A percentile compares a stretch with the other conserved stretches of the same genome.
phyloP scores from a whole-genome alignment of 345 rosid species.

The Eucalyptus polyanthemos region DNA sequence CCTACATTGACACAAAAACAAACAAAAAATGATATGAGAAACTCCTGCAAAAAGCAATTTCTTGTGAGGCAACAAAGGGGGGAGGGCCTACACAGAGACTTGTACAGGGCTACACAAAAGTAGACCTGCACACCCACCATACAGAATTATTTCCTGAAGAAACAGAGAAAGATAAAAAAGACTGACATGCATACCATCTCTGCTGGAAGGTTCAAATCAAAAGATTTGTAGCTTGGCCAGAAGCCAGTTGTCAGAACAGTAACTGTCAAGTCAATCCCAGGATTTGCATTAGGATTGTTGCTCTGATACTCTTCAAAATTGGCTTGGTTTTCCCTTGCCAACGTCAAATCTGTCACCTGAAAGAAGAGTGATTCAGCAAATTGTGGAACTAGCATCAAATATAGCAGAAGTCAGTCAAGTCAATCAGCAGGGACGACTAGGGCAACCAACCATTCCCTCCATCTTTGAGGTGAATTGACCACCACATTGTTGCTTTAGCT shows the following conservation, averaged over 20 bases:
- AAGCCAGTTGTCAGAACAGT: constrained; percentile 68
- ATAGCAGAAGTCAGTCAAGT: background rate
- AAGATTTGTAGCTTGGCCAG: constrained; percentile 75
- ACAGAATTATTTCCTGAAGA: background rate
- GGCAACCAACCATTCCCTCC: constrained; percentile 65
- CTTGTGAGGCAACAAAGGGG: background rate
- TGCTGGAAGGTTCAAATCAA: constrained; percentile 53
- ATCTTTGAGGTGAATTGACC: constrained; percentile 77
- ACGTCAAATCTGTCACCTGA: constrained; percentile 61
- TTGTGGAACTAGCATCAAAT: background rate
- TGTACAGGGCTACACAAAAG: background rate
- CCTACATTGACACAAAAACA: constrained; percentile 9
- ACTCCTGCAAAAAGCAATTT: background rate
- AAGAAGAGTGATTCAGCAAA: background rate
- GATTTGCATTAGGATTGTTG: constrained; percentile 26
- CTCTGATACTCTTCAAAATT: constrained; percentile 48
- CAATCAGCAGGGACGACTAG: background rate
- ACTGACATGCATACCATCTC: constrained; percentile 35
- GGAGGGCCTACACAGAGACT: background rate
- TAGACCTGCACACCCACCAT: background rate
- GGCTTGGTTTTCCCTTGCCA: constrained; percentile 63
- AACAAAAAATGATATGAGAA: background rate
- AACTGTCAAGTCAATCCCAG: constrained; percentile 54
- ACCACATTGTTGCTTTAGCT: constrained; percentile 70
- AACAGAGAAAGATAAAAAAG: background rate